These are phyloP conservation scores for Epichloe baconii DNA, from an alignment of 2,329 filamentous ascomycete genomes.

Conservation along the genomic window DNA sequence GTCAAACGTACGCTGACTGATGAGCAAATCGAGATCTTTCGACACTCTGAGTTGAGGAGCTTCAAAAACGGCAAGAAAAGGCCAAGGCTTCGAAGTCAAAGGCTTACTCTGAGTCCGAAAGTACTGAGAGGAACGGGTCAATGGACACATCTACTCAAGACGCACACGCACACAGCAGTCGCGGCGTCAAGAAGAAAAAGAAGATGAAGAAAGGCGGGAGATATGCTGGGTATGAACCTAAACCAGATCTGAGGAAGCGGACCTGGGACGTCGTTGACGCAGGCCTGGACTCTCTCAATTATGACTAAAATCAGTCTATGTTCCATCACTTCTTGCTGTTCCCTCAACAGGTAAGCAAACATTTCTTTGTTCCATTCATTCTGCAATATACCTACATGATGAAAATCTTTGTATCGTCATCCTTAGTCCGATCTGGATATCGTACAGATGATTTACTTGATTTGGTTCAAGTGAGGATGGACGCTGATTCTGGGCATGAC, in stretches of 20 bases:
- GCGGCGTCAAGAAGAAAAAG: conserved; percentile 20
- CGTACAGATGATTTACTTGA: conserved; percentile 20
- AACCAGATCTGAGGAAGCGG: conserved; percentile 50
- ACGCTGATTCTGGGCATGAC: conserved; percentile 27
- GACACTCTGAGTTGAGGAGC: conserved; percentile 73
- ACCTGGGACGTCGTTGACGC: conserved; percentile 54
- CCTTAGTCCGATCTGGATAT: conserved; percentile 65
- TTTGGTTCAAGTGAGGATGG: conserved; percentile 16
- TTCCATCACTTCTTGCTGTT: neutral
- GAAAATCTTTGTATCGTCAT: conserved; percentile 86
- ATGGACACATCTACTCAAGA: neutral
- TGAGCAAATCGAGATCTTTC: conserved; percentile 80
- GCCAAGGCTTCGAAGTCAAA: conserved; percentile 11
- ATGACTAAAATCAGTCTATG: conserved; percentile 31
- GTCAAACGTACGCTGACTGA: conserved; percentile 82
- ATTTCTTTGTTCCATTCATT: conserved; percentile 6
- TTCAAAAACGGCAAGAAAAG: conserved; percentile 39
- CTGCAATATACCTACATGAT: conserved; percentile 43
- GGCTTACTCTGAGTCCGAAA: neutral
- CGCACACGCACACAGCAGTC: neutral
- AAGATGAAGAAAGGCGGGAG: conserved; percentile 27
- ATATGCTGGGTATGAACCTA: conserved; percentile 30
- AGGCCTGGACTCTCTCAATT: conserved; percentile 46
- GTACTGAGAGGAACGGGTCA: neutral
- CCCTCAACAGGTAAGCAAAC: conserved; percentile 13